Evolutionary conservation across 2,329 filamentous ascomycete species (phyloP).

Genomic region (Fusarium goolgardi): DNA sequence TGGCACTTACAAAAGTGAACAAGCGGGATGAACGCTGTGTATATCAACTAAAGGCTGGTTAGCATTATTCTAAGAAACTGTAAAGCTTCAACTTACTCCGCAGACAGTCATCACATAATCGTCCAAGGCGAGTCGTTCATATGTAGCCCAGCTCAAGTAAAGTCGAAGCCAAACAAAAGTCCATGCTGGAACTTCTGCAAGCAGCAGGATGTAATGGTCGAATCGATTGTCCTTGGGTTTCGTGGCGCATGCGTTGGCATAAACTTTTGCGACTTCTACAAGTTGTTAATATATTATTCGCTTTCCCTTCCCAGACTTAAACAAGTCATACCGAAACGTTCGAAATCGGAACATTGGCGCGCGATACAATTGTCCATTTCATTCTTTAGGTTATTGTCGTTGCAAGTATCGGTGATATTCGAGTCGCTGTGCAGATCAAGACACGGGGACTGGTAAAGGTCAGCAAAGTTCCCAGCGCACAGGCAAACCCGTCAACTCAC

Average conservation of each 20-base stretch:
- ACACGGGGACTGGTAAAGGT: conserved; percentile 17
- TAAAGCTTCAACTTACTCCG: conserved; percentile 42
- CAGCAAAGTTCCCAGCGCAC: not conserved
- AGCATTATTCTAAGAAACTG: not conserved
- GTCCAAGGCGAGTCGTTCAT: conserved; percentile 50
- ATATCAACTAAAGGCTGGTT: conserved; percentile 40
- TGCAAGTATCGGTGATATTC: conserved; percentile 31
- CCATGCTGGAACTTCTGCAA: conserved; percentile 52
- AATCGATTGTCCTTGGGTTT: conserved; percentile 49
- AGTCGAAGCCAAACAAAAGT: conserved; percentile 53
- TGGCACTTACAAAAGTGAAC: conserved; percentile 24
- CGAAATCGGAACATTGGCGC: conserved; percentile 31
- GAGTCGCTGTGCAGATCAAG: conserved; percentile 12
- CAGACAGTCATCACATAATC: conserved; percentile 56
- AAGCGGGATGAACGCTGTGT: conserved; percentile 33
- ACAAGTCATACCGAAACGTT: conserved; percentile 36
- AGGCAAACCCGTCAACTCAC: conserved; percentile 4
- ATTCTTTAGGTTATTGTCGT: conserved; percentile 2
- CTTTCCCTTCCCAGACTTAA: not conserved
- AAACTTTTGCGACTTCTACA: conserved; percentile 49
- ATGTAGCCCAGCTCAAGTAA: conserved; percentile 51
- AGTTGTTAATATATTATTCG: conserved; percentile 10
- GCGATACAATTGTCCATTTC: conserved; percentile 31
- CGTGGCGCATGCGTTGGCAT: conserved; percentile 51
- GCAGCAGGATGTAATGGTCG: conserved; percentile 51